Evolutionary conservation across 2,329 filamentous ascomycete species (phyloP).

Genomic region (Pyricularia sp.): DNA sequence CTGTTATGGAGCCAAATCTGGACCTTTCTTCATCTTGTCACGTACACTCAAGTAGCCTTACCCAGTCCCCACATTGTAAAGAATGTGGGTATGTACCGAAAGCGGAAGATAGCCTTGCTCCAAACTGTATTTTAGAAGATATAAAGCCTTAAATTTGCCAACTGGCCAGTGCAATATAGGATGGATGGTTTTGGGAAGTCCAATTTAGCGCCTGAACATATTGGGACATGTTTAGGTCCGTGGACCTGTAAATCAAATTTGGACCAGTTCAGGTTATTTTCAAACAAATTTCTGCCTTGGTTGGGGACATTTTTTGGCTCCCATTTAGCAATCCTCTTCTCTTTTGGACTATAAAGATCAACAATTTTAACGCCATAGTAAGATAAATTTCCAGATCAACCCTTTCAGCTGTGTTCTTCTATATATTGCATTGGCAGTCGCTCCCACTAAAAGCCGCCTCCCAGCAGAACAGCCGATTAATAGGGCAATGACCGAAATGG

Average conservation of each 20-base stretch:
- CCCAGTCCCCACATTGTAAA: too few species aligned
- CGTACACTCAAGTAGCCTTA: too few species aligned
- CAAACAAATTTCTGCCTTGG: not conserved
- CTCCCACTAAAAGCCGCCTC: not conserved
- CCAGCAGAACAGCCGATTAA: not conserved
- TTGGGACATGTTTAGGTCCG: not conserved
- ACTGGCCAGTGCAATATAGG: not conserved
- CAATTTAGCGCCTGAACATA: not conserved
- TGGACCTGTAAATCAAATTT: too few species aligned
- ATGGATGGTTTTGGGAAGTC: not conserved
- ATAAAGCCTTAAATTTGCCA: not conserved
- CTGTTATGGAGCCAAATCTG: too few species aligned
- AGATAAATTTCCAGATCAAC: not conserved
- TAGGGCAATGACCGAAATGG: not conserved
- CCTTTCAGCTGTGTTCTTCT: not conserved
- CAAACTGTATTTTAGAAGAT: not conserved
- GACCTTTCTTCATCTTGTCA: too few species aligned
- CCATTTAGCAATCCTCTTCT: not conserved
- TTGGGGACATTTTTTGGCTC: not conserved
- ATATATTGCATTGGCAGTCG: not conserved
- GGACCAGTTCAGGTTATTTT: not conserved
- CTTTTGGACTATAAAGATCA: not conserved
- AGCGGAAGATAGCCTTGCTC: too few species aligned
- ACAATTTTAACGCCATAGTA: not conserved
- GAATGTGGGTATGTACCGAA: too few species aligned